Conservation (phyloP, 306 rosid genomes). For the Sechiopsis laciniata region DNA sequence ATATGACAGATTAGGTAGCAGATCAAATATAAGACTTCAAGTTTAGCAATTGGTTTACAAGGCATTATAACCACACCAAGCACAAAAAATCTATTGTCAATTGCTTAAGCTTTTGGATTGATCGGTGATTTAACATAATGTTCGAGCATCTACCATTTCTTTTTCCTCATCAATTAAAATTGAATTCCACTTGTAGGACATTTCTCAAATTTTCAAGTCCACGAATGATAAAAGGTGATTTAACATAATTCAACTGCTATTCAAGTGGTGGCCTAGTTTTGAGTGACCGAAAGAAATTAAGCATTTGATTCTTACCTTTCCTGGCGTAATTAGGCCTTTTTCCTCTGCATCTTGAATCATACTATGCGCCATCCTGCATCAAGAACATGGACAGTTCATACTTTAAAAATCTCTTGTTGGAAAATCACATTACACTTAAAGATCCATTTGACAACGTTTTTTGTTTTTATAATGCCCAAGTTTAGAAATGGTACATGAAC, state of each 20-base stretch:
- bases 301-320: constrained; percentile 33
- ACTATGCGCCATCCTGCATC: constrained; percentile 51
- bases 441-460: no score
- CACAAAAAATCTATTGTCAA: no score
- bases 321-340: constrained; percentile 29
- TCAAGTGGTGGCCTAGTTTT: neutral
- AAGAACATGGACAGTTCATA: neutral
- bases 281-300: neutral
- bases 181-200: no score
- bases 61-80: neutral
- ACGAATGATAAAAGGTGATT: no score
- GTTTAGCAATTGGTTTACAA: neutral
- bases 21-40: neutral
- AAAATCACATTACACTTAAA: neutral
- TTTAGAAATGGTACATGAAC: no score
- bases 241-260: no score
- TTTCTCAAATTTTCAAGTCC: no score
- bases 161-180: no score
- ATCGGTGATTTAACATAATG: no score
- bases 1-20: constrained; percentile 15
- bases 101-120: no score
- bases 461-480: no score
- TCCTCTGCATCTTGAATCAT: constrained; percentile 81
- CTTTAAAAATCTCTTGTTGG: neutral
- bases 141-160: no score